These are phyloP conservation scores for Malus asiatica DNA, from an alignment of 306 rosid genomes.

Conservation along the genomic window DNA sequence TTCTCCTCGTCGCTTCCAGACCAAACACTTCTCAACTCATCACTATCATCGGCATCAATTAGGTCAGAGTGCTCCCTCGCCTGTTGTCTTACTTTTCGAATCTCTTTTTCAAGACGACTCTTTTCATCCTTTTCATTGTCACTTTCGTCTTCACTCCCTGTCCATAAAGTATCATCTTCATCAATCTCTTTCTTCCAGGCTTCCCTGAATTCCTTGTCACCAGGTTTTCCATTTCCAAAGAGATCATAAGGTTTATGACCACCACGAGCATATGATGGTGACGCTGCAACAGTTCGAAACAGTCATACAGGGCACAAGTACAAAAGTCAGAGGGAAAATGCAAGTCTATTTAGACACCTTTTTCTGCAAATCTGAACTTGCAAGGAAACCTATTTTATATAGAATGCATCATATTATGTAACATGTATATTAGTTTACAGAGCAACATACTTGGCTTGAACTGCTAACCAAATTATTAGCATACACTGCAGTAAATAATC, in stretches of 20 bases:
- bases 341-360: too few relatives aligned
- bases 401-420: too few relatives aligned
- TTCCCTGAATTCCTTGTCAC: constrained; percentile 57
- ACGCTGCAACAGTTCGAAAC: constrained; percentile 32
- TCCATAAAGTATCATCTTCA: constrained; percentile 67
- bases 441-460: too few relatives aligned
- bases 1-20: constrained; percentile 85
- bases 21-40: constrained; percentile 79
- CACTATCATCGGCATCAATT: constrained; percentile 75
- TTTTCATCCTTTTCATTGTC: constrained; percentile 34
- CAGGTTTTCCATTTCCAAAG: constrained; percentile 52
- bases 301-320: not conserved
- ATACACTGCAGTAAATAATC: too few relatives aligned
- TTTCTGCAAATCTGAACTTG: not conserved
- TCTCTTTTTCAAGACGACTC: constrained; percentile 42
- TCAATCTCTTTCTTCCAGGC: constrained; percentile 67
- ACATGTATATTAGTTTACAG: too few relatives aligned
- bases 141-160: constrained; percentile 68
- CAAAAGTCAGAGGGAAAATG: not conserved
- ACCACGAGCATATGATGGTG: constrained; percentile 45
- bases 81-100: constrained; percentile 50
- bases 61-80: constrained; percentile 64
- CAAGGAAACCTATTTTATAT: not conserved
- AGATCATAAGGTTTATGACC: constrained; percentile 47
- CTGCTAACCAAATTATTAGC: too few relatives aligned